Evolutionary conservation across 495 filamentous ascomycete genomes (phyloP).

Genomic region (Neurospora tetraspora): DNA sequence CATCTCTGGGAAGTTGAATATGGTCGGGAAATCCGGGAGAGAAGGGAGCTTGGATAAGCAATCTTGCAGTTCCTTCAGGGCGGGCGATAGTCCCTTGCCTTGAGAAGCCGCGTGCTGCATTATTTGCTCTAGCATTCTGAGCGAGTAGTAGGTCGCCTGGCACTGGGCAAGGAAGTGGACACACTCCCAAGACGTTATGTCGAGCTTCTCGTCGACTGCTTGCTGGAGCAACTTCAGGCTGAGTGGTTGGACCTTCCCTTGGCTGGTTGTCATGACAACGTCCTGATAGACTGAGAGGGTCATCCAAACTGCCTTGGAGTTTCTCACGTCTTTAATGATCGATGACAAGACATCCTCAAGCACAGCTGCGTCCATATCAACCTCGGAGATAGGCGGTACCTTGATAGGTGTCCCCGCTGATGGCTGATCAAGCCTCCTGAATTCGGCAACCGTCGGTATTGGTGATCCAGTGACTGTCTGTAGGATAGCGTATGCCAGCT

Average conservation of each 20-base stretch:
- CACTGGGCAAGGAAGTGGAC: constrained; percentile 55
- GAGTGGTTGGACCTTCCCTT: constrained; percentile 20
- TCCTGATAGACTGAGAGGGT: constrained; percentile 34
- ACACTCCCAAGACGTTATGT: constrained; percentile 42
- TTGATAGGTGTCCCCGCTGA: constrained; percentile 13
- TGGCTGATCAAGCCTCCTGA: constrained; percentile 17
- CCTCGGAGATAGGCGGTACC: background rate
- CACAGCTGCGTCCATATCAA: background rate
- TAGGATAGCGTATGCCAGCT: constrained; percentile 50
- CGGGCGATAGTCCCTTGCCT: background rate
- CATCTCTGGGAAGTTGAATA: constrained; percentile 8
- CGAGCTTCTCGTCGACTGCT: constrained; percentile 9
- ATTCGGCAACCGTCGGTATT: constrained; percentile 15
- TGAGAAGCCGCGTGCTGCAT: constrained; percentile 19
- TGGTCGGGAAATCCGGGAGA: constrained; percentile 11
- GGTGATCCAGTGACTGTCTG: constrained; percentile 23
- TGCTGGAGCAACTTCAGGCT: constrained; percentile 16
- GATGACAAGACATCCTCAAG: constrained; percentile 7
- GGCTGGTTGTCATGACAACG: constrained; percentile 23
- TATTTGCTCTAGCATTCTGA: constrained; percentile 54
- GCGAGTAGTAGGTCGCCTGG: constrained; percentile 53
- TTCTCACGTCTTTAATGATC: background rate
- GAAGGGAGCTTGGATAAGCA: constrained; percentile 10
- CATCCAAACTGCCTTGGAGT: constrained; percentile 21
- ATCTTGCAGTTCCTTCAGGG: background rate